These are phyloP conservation scores for Nepenthes mirabilis DNA, from an alignment of 148 eudicot genomes.

Conservation along the genomic window DNA sequence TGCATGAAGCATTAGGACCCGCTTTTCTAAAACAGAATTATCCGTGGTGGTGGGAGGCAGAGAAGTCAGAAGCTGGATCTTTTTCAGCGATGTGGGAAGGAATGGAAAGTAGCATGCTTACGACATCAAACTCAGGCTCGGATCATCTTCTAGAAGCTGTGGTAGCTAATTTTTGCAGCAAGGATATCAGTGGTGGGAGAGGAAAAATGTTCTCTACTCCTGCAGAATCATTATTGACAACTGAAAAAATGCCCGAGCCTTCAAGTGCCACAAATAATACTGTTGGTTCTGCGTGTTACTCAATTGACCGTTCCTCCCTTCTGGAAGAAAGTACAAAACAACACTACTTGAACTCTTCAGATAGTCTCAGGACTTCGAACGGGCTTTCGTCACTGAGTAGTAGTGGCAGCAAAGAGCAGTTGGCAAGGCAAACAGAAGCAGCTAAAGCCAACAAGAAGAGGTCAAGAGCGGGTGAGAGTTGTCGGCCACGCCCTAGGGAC, in stretches of 20 bases:
- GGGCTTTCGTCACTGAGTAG: conserved; percentile 26
- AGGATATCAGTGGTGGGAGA: conserved; percentile 17
- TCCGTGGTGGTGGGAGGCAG: conserved; percentile 28
- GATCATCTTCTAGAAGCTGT: conserved; percentile 88
- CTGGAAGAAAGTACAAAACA: conserved; percentile 27
- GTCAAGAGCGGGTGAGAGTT: conserved; percentile 69
- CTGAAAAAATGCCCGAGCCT: conserved; percentile 46
- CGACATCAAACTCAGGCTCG: conserved; percentile 29
- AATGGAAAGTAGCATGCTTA: conserved; percentile 37
- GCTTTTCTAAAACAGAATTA: conserved; percentile 35
- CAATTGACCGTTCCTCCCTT: conserved; percentile 40
- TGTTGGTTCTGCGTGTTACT: conserved; percentile 40
- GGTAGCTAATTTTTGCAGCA: conserved; percentile 47
- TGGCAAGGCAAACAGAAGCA: conserved; percentile 28
- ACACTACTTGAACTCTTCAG: conserved; percentile 48
- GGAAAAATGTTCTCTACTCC: conserved; percentile 28
- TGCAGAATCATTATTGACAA: conserved; percentile 35
- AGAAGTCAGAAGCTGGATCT: conserved; percentile 17
- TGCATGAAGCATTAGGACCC: conserved; percentile 74
- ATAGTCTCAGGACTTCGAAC: conserved; percentile 29
- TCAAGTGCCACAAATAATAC: conserved; percentile 31
- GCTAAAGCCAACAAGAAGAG: conserved; percentile 49
- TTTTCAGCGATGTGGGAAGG: conserved; percentile 35
- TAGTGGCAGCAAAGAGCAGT: conserved; percentile 36
- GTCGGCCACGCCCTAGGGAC: conserved; percentile 86